Evolutionary conservation across 2,329 filamentous ascomycete species (phyloP), one percentile per base, ranked within the genome.

Genomic region (Pseudophaeomoniella oleicola): DNA sequence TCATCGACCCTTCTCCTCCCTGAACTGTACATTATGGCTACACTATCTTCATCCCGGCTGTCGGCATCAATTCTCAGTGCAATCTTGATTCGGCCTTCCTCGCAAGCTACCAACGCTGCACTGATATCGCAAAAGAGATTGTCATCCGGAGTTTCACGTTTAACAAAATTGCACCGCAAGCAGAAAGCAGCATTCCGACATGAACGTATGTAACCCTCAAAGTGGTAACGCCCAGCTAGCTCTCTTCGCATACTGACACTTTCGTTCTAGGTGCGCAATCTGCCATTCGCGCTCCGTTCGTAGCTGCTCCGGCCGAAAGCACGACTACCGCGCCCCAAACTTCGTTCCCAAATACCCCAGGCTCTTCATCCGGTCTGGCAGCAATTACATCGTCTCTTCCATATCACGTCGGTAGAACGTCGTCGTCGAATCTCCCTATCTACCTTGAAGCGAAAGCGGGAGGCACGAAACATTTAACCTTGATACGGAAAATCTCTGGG

Each of bases 401-500:
- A 9, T 94, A 86, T 64, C 69, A 77, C 49, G 69, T 96, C 44
- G 66, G 66, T 36, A 78, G 85, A 42, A 88, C 84, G 3, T 62
- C 67, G 1, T 78, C 72, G 27, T 72, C 75, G 34, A 75, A 84
- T 45, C 63, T 90, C 2, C 76, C 84, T 16, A 71, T 96, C 32
- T 98, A 96, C 61, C 66, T 76, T 12, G 66, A 75, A 45, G 64
- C 61, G 44, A 87, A 83, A 62, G 69, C 75, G 10, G 85, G 85
- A 36, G 83, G 84, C 11, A 90, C 82, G 45, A 67, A 77, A 52
- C 73, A 76, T 49, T 60, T 81, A 49, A 92, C 88, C 4, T 58
- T 74, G 39, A 61, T 98, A 38, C 81, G 85, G 55, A 86, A 82
- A 58, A 70, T 88, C 35, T 75, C 84, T 39, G 90, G 90, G 12